Evolutionary conservation across 169 alveolate species (phyloP).

Genomic region (Plasmodium ovale): DNA sequence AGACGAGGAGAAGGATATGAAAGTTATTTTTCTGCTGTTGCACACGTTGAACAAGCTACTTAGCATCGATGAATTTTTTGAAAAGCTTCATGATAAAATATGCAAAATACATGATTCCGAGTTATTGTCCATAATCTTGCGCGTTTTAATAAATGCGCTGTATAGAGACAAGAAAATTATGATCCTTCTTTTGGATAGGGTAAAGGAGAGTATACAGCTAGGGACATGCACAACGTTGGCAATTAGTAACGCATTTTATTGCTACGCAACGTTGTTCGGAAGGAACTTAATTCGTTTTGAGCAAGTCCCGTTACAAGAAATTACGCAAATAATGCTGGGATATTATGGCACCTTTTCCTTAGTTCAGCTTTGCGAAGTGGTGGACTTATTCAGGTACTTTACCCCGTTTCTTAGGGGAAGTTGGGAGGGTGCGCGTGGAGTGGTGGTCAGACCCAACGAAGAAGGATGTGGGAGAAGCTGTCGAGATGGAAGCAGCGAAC

Average conservation of each 20-base stretch:
- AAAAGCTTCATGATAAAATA: constrained; percentile 11
- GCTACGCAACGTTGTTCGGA: constrained; percentile 21
- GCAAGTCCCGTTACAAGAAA: constrained; percentile 14
- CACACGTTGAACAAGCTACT: constrained; percentile 41
- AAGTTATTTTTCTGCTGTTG: constrained; percentile 36
- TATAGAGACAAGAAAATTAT: constrained; percentile 7
- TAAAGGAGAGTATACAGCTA: constrained; percentile 27
- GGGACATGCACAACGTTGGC: constrained; percentile 40
- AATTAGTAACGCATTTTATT: constrained; percentile 47
- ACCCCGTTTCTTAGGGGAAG: too few species aligned
- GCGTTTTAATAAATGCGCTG: constrained; percentile 23
- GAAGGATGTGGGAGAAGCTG: too few species aligned
- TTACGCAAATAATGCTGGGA: constrained; percentile 6
- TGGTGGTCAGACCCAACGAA: too few species aligned
- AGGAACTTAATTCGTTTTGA: constrained; percentile 10
- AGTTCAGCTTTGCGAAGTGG: constrained; percentile 31
- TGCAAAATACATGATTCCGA: constrained; percentile 36
- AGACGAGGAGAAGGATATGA: constrained; percentile 13
- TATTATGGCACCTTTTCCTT: constrained; percentile 25
- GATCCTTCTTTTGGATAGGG: background rate
- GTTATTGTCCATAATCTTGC: constrained; percentile 38
- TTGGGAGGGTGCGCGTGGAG: too few species aligned
- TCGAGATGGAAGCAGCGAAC: too few species aligned
- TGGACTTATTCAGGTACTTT: constrained; percentile 8
- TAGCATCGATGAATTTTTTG: constrained; percentile 30